Percentiles rank a stretch among this genome's conserved stretches.
phyloP scores from a whole-genome alignment of 352 stramenopile species.

The Phytophthora cactorum region DNA sequence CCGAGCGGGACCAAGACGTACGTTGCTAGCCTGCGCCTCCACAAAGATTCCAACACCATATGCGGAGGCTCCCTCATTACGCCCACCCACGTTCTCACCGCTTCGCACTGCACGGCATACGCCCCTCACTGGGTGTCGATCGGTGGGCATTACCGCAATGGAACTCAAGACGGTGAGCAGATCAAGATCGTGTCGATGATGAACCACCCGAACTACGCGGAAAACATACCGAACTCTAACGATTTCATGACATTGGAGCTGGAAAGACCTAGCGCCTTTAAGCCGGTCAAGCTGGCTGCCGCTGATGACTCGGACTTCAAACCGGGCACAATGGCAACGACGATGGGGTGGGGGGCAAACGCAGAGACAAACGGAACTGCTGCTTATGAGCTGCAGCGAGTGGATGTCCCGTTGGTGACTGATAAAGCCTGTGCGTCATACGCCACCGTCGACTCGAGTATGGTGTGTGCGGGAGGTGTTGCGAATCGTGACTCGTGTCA shows the following conservation, averaged over 20 bases:
- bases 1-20: conserved; percentile 45
- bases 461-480: conserved; percentile 56
- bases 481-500: conserved; percentile 45
- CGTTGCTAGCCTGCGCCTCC: conserved; percentile 17
- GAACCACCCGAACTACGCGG: conserved; percentile 19
- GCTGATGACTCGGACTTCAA: conserved; percentile 31
- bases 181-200: conserved; percentile 26
- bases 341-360: conserved; percentile 39
- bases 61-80: conserved; percentile 23
- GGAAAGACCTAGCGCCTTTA: conserved; percentile 34
- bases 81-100: conserved; percentile 19
- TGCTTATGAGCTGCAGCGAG: conserved; percentile 36
- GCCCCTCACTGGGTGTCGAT: conserved; percentile 12
- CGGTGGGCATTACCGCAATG: conserved; percentile 19
- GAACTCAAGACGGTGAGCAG: conserved; percentile 16
- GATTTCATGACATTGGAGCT: conserved; percentile 58
- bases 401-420: conserved; percentile 42
- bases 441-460: conserved; percentile 38
- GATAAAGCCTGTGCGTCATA: conserved; percentile 38
- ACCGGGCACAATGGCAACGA: conserved; percentile 34
- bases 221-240: conserved; percentile 11
- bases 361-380: conserved; percentile 21
- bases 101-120: conserved; percentile 9
- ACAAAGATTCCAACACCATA: conserved; percentile 8
- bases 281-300: conserved; percentile 38